Conservation (phyloP, 345 rosid species). For the Salix brachista region DNA sequence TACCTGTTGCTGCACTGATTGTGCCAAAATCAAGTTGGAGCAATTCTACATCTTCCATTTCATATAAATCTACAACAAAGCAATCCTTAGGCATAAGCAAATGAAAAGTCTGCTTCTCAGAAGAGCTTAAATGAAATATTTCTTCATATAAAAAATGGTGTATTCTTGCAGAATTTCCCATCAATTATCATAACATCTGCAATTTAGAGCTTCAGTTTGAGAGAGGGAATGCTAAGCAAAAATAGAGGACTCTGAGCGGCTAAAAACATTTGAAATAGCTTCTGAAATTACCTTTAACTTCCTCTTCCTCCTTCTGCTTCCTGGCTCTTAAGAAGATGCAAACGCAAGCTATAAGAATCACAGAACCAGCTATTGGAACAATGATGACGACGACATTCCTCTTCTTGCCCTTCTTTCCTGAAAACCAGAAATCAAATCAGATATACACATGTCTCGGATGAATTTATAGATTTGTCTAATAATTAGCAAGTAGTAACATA, state of each 20-base stretch:
- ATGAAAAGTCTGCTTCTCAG: too few relatives aligned
- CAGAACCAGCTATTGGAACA: neutral
- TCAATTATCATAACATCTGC: neutral
- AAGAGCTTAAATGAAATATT: too few relatives aligned
- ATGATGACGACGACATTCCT: neutral
- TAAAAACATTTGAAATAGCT: too few relatives aligned
- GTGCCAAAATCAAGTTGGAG: neutral
- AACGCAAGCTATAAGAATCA: slow-evolving; percentile 2
- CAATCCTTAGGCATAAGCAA: neutral
- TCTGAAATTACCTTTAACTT: slow-evolving; percentile 22
- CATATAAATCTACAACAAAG: neutral
- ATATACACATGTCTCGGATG: too few relatives aligned
- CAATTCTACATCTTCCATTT: neutral
- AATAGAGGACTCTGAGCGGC: too few relatives aligned
- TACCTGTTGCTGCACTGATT: slow-evolving; percentile 1
- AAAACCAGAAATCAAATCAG: neutral
- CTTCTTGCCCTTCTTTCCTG: slow-evolving; percentile 10
- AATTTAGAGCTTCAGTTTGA: neutral
- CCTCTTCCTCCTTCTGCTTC: slow-evolving; percentile 6
- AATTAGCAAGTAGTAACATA: too few relatives aligned
- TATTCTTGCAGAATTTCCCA: too few relatives aligned
- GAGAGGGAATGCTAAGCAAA: too few relatives aligned
- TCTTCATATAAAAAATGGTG: too few relatives aligned
- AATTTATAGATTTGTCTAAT: too few relatives aligned
- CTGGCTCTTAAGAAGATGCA: slow-evolving; percentile 8